Evolutionary conservation across 2,329 filamentous ascomycete species (phyloP), one percentile per base, ranked within the genome.

Genomic region (Sporothrix pseudoabietina): DNA sequence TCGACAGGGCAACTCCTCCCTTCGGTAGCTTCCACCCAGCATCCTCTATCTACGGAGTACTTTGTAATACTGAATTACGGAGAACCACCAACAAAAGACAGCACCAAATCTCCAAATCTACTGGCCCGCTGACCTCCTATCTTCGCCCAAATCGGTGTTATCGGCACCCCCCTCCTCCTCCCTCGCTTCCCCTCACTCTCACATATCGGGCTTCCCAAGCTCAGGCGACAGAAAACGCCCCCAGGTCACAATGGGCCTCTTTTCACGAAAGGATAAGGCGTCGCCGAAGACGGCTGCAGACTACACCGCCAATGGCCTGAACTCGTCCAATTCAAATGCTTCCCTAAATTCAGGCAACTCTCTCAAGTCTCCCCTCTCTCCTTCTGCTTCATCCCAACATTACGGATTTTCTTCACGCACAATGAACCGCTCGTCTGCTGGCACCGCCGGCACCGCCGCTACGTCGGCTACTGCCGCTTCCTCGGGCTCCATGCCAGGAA

Each of bases 221-320:
- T 47, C 47, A 49, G 16, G 16, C 61, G 35, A 12, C 47, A 63
- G 22, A 54, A 54, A 41, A 26, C n/a, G 26, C 35, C 14, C 12
- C 44, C 47, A 65, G 4, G 49, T 9, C 66, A 69, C 14, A 74
- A 89, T 89, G 87, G 86, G 87, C 77, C 78, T 89, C 76, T 89
- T 89, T 79, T 87, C 87, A 49, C 83, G 87, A 74, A 87, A 85
- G 78, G 83, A 87, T 77, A 87, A 85, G 82, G 80, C 87, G 76
- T 79, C 83, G 75, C 80, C 83, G 71, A 85, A 83, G 79, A 80
- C 73, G 69, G 55, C 73, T 32, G 16, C 57, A 14, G 61, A 71
- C 55, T 59, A 69, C 65, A 52, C 78, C 71, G 75, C 77, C 71
- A 81, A 83, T 73, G 79, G 82, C 26, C 78, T 82, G 82, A 74